A percentile compares a stretch with the other conserved stretches of the same genome.
Conservation (phyloP, 306 rosid genomes). For the Hippophae tibetana region DNA sequence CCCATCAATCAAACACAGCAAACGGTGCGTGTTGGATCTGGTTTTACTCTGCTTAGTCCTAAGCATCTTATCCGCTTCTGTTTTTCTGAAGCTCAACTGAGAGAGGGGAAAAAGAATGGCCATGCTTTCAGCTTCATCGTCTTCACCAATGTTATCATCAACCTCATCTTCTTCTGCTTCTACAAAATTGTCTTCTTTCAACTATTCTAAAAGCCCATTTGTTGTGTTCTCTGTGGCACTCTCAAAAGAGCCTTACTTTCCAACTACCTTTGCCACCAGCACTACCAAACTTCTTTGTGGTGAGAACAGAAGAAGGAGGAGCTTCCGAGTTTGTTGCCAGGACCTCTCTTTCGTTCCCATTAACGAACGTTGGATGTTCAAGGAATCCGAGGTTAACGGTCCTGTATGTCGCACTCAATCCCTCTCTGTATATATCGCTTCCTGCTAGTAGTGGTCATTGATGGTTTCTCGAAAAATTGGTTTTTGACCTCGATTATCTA, state of each 20-base stretch:
- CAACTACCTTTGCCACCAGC: slow-evolving; percentile 15
- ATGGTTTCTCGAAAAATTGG: slow-evolving; percentile 1
- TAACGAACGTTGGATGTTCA: slow-evolving; percentile 64
- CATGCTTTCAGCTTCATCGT: slow-evolving; percentile 24
- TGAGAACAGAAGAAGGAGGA: slow-evolving; percentile 9
- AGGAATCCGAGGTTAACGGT: slow-evolving; percentile 69
- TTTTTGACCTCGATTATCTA: too few relatives aligned
- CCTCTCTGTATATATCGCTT: background rate
- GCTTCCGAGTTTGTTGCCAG: slow-evolving; percentile 36
- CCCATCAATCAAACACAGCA: too few relatives aligned
- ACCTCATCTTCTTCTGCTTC: slow-evolving; percentile 24
- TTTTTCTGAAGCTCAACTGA: background rate
- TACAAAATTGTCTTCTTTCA: slow-evolving; percentile 11
- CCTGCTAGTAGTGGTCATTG: slow-evolving; percentile 4
- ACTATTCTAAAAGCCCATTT: slow-evolving; percentile 25
- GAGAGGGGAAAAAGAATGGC: slow-evolving; percentile 22
- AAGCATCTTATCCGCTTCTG: slow-evolving; percentile 16
- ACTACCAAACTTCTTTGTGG: slow-evolving; percentile 16
- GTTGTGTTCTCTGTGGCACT: slow-evolving; percentile 26
- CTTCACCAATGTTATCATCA: slow-evolving; percentile 27
- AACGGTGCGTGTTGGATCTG: too few relatives aligned
- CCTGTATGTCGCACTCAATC: slow-evolving; percentile 38
- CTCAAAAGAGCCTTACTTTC: slow-evolving; percentile 27
- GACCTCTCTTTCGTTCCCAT: slow-evolving; percentile 32
- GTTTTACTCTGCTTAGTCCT: background rate